These are phyloP conservation scores for Atkinsonella hypoxylon DNA, from an alignment of 2,329 filamentous ascomycete genomes.

Conservation along the genomic window DNA sequence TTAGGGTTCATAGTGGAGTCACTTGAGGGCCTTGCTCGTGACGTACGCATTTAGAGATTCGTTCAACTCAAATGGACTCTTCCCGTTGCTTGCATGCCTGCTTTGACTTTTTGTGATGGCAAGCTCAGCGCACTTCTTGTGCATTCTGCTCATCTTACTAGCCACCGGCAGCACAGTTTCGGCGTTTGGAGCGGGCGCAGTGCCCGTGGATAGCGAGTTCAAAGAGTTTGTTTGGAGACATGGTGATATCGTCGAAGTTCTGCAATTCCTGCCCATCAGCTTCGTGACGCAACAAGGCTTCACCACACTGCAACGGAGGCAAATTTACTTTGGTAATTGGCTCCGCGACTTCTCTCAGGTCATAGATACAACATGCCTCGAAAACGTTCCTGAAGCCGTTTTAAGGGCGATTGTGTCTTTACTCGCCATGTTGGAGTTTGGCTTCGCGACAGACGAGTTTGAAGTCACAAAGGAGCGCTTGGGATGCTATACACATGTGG, in stretches of 20 bases:
- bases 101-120: background rate
- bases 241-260: constrained; percentile 26
- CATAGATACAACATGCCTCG: constrained; percentile 46
- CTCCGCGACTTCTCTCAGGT: constrained; percentile 69
- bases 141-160: constrained; percentile 13
- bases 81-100: too few species aligned
- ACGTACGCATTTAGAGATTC: too few species aligned
- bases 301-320: constrained; percentile 24
- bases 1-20: too few species aligned
- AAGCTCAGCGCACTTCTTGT: constrained; percentile 1
- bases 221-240: constrained; percentile 30
- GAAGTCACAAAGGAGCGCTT: constrained; percentile 67
- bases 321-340: constrained; percentile 25
- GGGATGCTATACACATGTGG: constrained; percentile 65
- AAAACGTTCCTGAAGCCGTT: constrained; percentile 17
- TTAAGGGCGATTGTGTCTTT: constrained; percentile 19
- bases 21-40: too few species aligned
- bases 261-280: constrained; percentile 24
- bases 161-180: constrained; percentile 18
- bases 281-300: constrained; percentile 26
- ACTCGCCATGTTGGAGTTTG: constrained; percentile 20
- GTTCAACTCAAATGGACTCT: too few species aligned
- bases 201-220: constrained; percentile 25
- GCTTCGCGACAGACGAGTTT: constrained; percentile 69
- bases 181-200: constrained; percentile 27